Percentiles rank a stretch among this genome's conserved stretches.
Evolutionary conservation across 2,329 filamentous ascomycete genomes (phyloP).

Genomic region (Cladosporium sp.): DNA sequence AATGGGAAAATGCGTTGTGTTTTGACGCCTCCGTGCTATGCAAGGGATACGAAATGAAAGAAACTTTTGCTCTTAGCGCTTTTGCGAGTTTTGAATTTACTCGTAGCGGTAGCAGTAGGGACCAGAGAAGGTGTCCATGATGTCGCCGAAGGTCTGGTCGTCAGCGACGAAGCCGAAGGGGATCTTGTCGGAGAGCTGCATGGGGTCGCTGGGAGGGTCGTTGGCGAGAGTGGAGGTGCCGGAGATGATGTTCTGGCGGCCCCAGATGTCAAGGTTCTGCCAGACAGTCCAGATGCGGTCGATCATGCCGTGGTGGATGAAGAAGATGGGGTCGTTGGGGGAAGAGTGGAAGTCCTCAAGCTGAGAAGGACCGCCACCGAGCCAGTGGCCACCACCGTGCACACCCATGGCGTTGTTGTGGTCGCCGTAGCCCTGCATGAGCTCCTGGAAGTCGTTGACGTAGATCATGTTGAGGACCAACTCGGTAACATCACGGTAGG

Average conservation of each 20-base stretch:
- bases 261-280: conserved; percentile 40
- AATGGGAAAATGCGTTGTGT: background rate
- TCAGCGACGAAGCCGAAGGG: conserved; percentile 13
- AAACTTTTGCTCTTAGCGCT: background rate
- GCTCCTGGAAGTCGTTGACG: conserved; percentile 15
- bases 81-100: background rate
- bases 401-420: conserved; percentile 22
- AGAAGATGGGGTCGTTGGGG: conserved; percentile 44
- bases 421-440: conserved; percentile 25
- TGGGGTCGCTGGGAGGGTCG: conserved; percentile 38
- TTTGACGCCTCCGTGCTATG: background rate
- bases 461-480: conserved; percentile 19
- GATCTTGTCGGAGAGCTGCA: conserved; percentile 39
- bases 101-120: conserved; percentile 17
- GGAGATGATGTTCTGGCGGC: conserved; percentile 34
- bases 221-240: conserved; percentile 45
- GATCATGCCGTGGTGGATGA: conserved; percentile 44
- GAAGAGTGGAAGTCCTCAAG: conserved; percentile 26
- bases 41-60: conserved; percentile 6
- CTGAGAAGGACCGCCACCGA: conserved; percentile 34
- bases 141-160: conserved; percentile 10
- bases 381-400: conserved; percentile 46
- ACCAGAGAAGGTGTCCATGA: conserved; percentile 15
- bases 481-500: conserved; percentile 18
- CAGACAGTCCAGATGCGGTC: conserved; percentile 46